Percentiles rank a stretch among this genome's conserved stretches.
These are phyloP conservation scores for Verticillium dahliae DNA, from an alignment of 2,329 filamentous ascomycete genomes.

Conservation along the genomic window DNA sequence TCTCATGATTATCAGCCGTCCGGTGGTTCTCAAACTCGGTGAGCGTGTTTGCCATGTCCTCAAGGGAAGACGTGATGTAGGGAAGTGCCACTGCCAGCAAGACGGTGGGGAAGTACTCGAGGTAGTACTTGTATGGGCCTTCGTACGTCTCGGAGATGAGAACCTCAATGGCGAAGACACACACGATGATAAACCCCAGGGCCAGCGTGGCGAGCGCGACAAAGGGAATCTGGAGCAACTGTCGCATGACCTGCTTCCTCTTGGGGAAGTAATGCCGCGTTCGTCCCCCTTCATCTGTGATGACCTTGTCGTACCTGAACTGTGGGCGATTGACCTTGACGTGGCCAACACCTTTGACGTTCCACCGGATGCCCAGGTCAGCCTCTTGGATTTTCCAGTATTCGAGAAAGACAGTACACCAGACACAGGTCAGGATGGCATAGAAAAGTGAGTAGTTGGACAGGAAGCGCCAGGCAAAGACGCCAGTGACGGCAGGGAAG, in stretches of 20 bases:
- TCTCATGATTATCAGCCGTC: conserved; percentile 61
- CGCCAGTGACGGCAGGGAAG: conserved; percentile 62
- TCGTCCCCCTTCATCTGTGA: conserved; percentile 59
- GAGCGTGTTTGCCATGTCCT: conserved; percentile 53
- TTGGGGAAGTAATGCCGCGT: conserved; percentile 55
- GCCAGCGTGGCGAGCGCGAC: conserved; percentile 50
- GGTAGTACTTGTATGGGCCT: conserved; percentile 58
- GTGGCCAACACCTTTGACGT: conserved; percentile 59
- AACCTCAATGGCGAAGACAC: conserved; percentile 67
- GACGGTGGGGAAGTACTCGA: conserved; percentile 67
- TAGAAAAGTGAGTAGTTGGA: conserved; percentile 66
- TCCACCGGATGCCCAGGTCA: conserved; percentile 67
- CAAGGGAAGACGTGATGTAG: conserved; percentile 56
- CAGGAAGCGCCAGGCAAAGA: conserved; percentile 61
- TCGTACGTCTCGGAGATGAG: conserved; percentile 70
- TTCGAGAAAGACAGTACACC: conserved; percentile 69
- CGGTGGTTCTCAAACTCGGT: conserved; percentile 72
- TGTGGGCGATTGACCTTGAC: conserved; percentile 61
- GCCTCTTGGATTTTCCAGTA: conserved; percentile 73
- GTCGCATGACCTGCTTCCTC: conserved; percentile 57
- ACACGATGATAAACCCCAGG: conserved; percentile 60
- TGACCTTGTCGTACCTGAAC: conserved; percentile 56
- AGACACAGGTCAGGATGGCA: conserved; percentile 59
- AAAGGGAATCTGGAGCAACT: conserved; percentile 65
- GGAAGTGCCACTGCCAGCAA: conserved; percentile 62